Evolutionary conservation across 2,329 filamentous ascomycete species (phyloP).

Genomic region (Plenodomus tracheiphilus): DNA sequence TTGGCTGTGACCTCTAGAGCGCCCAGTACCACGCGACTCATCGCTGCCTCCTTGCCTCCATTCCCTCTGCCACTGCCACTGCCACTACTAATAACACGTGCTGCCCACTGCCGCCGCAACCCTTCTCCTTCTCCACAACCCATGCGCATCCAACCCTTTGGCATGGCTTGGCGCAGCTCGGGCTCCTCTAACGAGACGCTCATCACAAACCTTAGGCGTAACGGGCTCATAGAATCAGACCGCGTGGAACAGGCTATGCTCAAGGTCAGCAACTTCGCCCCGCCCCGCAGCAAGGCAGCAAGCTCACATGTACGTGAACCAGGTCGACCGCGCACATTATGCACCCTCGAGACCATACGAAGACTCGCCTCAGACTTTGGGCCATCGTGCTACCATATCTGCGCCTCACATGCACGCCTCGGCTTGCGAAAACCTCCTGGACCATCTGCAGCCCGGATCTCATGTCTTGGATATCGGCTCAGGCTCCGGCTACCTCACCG

Average conservation of each 20-base stretch:
- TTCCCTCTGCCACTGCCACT: slow-evolving; percentile 25
- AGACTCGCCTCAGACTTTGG: slow-evolving; percentile 71
- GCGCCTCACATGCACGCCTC: slow-evolving; percentile 74
- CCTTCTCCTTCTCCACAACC: slow-evolving; percentile 3
- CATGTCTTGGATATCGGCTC: slow-evolving; percentile 54
- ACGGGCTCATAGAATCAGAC: slow-evolving; percentile 72
- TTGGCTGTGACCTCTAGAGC: background rate
- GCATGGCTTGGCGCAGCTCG: slow-evolving; percentile 89
- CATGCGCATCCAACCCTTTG: too few relatives aligned
- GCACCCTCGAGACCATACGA: slow-evolving; percentile 71
- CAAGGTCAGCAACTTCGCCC: slow-evolving; percentile 51
- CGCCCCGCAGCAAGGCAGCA: background rate
- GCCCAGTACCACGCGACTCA: background rate
- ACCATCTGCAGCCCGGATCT: slow-evolving; percentile 57
- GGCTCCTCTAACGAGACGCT: slow-evolving; percentile 74
- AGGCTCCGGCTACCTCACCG: slow-evolving; percentile 74
- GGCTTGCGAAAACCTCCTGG: slow-evolving; percentile 65
- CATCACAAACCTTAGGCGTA: slow-evolving; percentile 73
- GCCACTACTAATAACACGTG: too few relatives aligned
- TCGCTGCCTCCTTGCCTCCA: background rate
- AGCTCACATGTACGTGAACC: background rate
- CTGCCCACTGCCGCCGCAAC: slow-evolving; percentile 22
- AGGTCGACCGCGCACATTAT: slow-evolving; percentile 91
- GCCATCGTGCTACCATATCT: slow-evolving; percentile 69
- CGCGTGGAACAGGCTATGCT: slow-evolving; percentile 80